A percentile compares a stretch with the other conserved stretches of the same genome.
phyloP scores from a whole-genome alignment of 768 basidiomycete species.

The Termitomyces sp. region DNA sequence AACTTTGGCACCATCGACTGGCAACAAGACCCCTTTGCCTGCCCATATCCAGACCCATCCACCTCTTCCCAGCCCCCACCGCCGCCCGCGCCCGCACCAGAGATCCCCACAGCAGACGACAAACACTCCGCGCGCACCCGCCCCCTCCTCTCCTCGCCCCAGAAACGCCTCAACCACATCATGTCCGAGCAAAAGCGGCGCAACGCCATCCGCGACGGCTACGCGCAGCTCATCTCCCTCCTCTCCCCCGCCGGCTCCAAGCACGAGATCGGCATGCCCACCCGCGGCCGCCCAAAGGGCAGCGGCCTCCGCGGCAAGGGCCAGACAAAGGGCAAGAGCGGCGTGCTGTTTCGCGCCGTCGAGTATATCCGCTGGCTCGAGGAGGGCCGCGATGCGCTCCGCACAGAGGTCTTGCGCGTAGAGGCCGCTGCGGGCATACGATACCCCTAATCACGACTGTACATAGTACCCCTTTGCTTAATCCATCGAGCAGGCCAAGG shows the following conservation, averaged over 20 bases:
- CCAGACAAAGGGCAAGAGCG: slow-evolving; percentile 82
- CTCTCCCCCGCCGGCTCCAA: slow-evolving; percentile 73
- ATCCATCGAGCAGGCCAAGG: too few species aligned
- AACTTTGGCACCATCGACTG: slow-evolving; percentile 58
- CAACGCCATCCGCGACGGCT: slow-evolving; percentile 87
- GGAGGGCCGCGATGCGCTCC: too few species aligned
- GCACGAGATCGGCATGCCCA: slow-evolving; percentile 66
- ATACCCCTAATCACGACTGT: slow-evolving; percentile 14
- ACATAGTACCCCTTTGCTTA: too few species aligned
- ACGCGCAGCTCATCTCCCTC: slow-evolving; percentile 77
- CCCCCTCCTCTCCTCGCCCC: slow-evolving; percentile 71
- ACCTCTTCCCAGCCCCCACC: slow-evolving; percentile 23
- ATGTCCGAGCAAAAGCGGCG: slow-evolving; percentile 92
- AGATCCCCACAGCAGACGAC: too few species aligned
- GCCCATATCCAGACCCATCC: slow-evolving; percentile 30
- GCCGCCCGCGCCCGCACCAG: slow-evolving; percentile 6
- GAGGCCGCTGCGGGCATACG: slow-evolving; percentile 63
- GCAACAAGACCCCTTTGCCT: slow-evolving; percentile 38
- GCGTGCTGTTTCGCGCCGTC: slow-evolving; percentile 76
- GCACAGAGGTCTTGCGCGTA: too few species aligned
- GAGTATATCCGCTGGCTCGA: too few species aligned
- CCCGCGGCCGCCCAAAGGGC: slow-evolving; percentile 75
- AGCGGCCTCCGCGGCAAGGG: slow-evolving; percentile 63
- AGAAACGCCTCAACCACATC: slow-evolving; percentile 90
- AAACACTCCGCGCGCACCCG: slow-evolving; percentile 34